These are phyloP conservation scores for Fragaria nilgerrensis DNA, from an alignment of 306 rosid genomes.

Conservation along the genomic window DNA sequence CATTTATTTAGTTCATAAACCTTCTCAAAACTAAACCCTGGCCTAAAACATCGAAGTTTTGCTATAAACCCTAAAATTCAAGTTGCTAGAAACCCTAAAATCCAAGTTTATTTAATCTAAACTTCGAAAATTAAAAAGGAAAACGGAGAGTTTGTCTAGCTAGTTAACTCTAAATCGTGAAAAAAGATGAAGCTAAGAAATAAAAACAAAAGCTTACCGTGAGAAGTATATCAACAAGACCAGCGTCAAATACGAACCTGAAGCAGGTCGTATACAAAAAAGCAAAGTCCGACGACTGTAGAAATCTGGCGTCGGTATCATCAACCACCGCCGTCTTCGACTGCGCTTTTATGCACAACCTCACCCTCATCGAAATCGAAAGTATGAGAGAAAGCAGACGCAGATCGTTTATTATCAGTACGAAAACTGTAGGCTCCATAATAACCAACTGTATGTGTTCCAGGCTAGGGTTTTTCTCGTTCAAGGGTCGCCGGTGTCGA, in stretches of 20 bases:
- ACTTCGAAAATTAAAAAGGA: background rate
- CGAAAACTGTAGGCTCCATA: background rate
- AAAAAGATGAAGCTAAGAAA: background rate
- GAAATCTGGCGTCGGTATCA: background rate
- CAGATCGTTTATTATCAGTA: background rate
- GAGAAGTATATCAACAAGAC: background rate
- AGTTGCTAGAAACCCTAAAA: background rate
- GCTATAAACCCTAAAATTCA: background rate
- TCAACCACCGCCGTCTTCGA: background rate
- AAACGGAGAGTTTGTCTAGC: background rate
- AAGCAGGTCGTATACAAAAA: background rate
- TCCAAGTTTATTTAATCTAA: background rate
- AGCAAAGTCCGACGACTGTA: background rate
- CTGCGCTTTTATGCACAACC: background rate
- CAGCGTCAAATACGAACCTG: background rate
- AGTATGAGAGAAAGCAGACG: background rate
- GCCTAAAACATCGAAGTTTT: background rate
- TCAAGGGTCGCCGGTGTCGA: background rate
- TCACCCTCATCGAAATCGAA: background rate
- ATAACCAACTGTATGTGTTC: background rate
- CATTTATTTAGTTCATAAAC: background rate
- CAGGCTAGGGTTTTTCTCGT: background rate
- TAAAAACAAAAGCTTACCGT: background rate
- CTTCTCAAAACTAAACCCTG: background rate
- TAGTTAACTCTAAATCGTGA: background rate